A percentile compares a stretch with the other conserved stretches of the same genome.
Evolutionary conservation across 2,329 filamentous ascomycete species (phyloP).

Genomic region (Scedosporium apiospermum): DNA sequence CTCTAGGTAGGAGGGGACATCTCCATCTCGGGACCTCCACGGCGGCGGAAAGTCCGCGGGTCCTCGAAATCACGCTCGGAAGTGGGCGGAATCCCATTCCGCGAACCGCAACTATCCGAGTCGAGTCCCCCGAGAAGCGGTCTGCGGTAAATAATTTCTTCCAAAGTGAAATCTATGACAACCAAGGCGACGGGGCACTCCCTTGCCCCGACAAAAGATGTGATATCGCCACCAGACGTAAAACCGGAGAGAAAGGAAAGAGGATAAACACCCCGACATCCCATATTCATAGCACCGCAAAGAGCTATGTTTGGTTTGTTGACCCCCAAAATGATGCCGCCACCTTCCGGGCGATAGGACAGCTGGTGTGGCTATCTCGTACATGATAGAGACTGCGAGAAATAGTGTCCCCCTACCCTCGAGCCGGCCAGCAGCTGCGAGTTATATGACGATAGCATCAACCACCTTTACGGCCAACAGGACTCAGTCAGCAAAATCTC

Average conservation of each 20-base stretch:
- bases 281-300: constrained; percentile 21
- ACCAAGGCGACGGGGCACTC: constrained; percentile 20
- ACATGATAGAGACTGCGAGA: constrained; percentile 20
- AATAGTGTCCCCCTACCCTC: constrained; percentile 20
- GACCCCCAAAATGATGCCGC: constrained; percentile 16
- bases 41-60: constrained; percentile 19
- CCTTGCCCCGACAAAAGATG: constrained; percentile 22
- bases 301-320: constrained; percentile 19
- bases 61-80: constrained; percentile 12
- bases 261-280: constrained; percentile 21
- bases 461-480: constrained; percentile 19
- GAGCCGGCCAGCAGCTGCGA: constrained; percentile 19
- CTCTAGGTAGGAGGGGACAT: constrained; percentile 31
- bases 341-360: constrained; percentile 20
- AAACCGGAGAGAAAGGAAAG: constrained; percentile 17
- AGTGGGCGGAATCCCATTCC: constrained; percentile 14
- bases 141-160: constrained; percentile 22
- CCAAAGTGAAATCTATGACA: constrained; percentile 26
- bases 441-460: constrained; percentile 16
- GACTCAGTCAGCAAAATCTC: constrained; percentile 21
- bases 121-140: constrained; percentile 19
- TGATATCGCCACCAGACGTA: constrained; percentile 16
- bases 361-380: constrained; percentile 19
- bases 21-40: constrained; percentile 33
- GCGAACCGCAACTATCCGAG: constrained; percentile 26